A percentile compares a stretch with the other conserved stretches of the same genome.
phyloP scores from a whole-genome alignment of 2,329 filamentous ascomycete species.

The Penicillium sp. region DNA sequence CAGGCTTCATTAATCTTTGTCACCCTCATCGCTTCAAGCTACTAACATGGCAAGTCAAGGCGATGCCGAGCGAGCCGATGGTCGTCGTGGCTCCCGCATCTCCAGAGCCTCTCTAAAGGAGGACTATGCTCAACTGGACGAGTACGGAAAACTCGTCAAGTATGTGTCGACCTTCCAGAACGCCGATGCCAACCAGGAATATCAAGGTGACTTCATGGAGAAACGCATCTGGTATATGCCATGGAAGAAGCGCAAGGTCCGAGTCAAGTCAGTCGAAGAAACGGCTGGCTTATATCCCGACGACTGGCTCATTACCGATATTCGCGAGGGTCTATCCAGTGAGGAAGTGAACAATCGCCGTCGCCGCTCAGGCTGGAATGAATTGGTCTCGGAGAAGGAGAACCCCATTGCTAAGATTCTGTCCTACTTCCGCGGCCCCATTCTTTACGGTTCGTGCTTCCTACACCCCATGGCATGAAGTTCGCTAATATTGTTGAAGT shows the following conservation, averaged over 20 bases:
- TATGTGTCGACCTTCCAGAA: conserved; percentile 68
- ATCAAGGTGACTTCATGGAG: conserved; percentile 44
- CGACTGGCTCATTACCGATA: conserved; percentile 69
- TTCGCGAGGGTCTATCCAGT: conserved; percentile 62
- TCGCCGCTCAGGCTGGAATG: conserved; percentile 68
- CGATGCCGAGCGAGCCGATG: conserved; percentile 14
- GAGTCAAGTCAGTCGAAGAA: conserved; percentile 23
- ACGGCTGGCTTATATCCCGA: conserved; percentile 53
- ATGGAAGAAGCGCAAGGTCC: conserved; percentile 47
- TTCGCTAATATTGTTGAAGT: conserved; percentile 36
- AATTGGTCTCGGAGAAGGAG: conserved; percentile 74
- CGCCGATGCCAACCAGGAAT: conserved; percentile 43
- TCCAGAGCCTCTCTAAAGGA: conserved; percentile 37
- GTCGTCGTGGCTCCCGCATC: conserved; percentile 34
- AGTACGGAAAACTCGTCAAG: conserved; percentile 66
- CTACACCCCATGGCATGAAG: not conserved
- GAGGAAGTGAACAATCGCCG: conserved; percentile 62
- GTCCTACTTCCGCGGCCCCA: conserved; percentile 72
- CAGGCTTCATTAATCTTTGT: not conserved
- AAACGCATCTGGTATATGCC: conserved; percentile 63
- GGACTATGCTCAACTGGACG: conserved; percentile 49
- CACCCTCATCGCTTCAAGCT: not conserved
- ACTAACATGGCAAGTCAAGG: conserved; percentile 25
- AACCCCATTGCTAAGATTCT: conserved; percentile 73
- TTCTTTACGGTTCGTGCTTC: conserved; percentile 66